phyloP scores from a whole-genome alignment of 2,329 filamentous ascomycete species.

The Trichoderma semiorbis region DNA sequence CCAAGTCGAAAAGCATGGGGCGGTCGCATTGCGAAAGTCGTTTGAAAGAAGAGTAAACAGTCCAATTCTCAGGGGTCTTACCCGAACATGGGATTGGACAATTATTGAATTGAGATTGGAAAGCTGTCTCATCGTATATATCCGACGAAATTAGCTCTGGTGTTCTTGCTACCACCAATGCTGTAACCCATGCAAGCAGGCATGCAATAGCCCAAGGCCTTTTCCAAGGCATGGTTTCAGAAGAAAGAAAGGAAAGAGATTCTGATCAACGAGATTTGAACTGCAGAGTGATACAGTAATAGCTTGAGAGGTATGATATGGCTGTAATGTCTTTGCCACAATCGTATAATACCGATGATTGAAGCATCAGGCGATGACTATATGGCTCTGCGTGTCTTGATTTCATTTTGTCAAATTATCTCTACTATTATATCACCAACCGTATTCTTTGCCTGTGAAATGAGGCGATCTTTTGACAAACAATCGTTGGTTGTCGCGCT shows the following conservation, averaged over 20 bases:
- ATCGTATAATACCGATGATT: neutral
- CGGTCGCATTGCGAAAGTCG: neutral
- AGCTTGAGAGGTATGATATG: neutral
- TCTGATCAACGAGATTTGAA: neutral
- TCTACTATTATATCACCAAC: neutral
- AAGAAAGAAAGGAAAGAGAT: neutral
- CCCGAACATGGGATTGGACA: neutral
- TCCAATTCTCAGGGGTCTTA: neutral
- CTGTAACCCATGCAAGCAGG: neutral
- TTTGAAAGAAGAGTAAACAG: neutral
- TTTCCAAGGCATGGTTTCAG: neutral
- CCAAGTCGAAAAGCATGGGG: conserved; percentile 8
- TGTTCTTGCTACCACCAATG: neutral
- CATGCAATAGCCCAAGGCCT: neutral
- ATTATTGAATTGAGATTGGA: neutral
- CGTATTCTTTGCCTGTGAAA: neutral
- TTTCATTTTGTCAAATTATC: neutral
- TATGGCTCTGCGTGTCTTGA: neutral
- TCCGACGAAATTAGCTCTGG: neutral
- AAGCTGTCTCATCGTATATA: neutral
- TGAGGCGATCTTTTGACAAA: neutral
- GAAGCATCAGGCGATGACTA: neutral
- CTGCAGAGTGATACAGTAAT: neutral
- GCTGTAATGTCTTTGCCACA: neutral
- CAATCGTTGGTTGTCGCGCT: neutral